Base-by-base conservation (phyloP, 2,329 filamentous ascomycete species). In the Epichloe bromicola region DNA sequence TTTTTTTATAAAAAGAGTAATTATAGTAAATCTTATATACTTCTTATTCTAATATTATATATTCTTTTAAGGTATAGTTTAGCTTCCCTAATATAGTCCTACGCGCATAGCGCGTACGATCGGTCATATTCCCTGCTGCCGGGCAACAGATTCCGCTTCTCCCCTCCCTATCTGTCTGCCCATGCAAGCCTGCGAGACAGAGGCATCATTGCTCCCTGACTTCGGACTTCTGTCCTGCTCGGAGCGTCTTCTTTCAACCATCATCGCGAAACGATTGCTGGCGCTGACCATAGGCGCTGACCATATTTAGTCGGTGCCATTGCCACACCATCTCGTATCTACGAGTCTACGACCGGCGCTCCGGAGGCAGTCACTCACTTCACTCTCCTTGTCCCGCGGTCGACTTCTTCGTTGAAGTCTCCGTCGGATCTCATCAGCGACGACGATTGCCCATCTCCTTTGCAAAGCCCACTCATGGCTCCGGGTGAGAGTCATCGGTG, bases 401-500 rank as follows among this genome's bases (percentile, higher is more conserved):
- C 14, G 17, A 12, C 19, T 38, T 17, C 34, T 23, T 23, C 17
- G n/a, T 14, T 30, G 33, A 37, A 33, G 30, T 10, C 4, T 17
- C 12, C 26, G 23, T 34, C 34, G 3, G n/a, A 12, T 19, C 43
- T 52, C 36, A 26, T 14, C 8, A 15, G 46, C 46, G 36, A 41
- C 30, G 7, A 15, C 46, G 37, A 49, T 11, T 46, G 11, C n/a
- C 20, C 11, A 14, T 14, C 20, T 10, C n/a, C 37, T 38, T 36
- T 14, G 10, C 23, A 15, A 19, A 20, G 34, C 49, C 23, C 10
- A 37, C 43, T 47, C 38, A 50, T 53, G 48, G 52, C 46, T 42
- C 36, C 17, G 56, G 53, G 55, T 48, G 54, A 55, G 52, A 57
- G 47, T 63, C 67, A 41, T 62, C 63, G 51, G 72, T 66, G 56